Evolutionary conservation across 2,329 filamentous ascomycete species (phyloP).

Genomic region (Proliferodiscus dingleyae): DNA sequence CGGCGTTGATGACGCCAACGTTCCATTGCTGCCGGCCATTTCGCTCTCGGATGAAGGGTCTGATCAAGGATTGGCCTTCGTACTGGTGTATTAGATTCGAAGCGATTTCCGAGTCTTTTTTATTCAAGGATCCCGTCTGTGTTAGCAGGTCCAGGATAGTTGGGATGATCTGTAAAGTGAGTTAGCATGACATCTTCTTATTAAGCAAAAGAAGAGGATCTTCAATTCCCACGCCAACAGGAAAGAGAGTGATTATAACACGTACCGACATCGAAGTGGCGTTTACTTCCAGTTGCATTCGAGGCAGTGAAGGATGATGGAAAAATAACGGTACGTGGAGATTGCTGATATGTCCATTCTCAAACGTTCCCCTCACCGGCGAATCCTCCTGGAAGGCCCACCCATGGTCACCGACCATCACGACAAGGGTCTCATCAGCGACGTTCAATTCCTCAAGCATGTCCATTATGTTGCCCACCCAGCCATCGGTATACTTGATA

Average conservation of each 20-base stretch:
- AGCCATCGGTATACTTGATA: conserved; percentile 36
- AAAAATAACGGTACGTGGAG: conserved; percentile 41
- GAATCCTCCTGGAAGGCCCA: conserved; percentile 39
- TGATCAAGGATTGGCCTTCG: conserved; percentile 43
- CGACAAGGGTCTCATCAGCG: conserved; percentile 40
- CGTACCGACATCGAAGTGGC: conserved; percentile 35
- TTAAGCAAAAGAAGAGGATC: too few relatives aligned
- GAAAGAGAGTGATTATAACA: too few relatives aligned
- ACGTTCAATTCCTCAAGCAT: conserved; percentile 15
- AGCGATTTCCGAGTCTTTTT: conserved; percentile 31
- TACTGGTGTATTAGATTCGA: conserved; percentile 39
- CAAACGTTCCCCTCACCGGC: conserved; percentile 35
- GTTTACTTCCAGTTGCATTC: conserved; percentile 36
- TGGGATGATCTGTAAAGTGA: conserved; percentile 33
- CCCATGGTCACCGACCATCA: conserved; percentile 42
- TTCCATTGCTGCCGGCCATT: conserved; percentile 31
- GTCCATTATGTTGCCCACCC: conserved; percentile 36
- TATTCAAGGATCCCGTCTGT: conserved; percentile 36
- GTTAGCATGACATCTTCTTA: too few relatives aligned
- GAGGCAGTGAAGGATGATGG: conserved; percentile 39
- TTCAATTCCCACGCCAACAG: too few relatives aligned
- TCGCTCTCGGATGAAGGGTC: conserved; percentile 34
- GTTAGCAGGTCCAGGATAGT: conserved; percentile 42
- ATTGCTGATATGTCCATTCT: conserved; percentile 41
- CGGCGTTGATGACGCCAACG: conserved; percentile 27